Percentiles rank a stretch among this genome's conserved stretches.
phyloP scores from a whole-genome alignment of 2,329 filamentous ascomycete species.

The Alternaria novae-zelandiae region DNA sequence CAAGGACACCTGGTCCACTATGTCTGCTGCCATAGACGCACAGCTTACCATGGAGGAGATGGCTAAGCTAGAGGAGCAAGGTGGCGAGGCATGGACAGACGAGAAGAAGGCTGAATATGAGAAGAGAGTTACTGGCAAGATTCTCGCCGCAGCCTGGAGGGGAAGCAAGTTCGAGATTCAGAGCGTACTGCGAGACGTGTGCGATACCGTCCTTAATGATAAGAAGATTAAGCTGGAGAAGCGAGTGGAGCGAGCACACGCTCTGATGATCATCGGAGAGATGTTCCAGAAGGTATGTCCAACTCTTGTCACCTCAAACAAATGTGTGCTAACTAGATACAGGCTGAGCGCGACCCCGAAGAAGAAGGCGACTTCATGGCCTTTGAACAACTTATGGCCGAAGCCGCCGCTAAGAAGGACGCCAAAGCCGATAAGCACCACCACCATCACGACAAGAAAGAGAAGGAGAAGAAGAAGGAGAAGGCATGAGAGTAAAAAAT shows the following conservation, averaged over 20 bases:
- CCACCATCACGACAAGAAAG: constrained; percentile 52
- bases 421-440: constrained; percentile 78
- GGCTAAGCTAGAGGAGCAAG: constrained; percentile 92
- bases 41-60: constrained; percentile 99
- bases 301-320: not conserved
- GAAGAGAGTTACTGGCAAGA: constrained; percentile 95
- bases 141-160: constrained; percentile 93
- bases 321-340: not conserved
- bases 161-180: constrained; percentile 98
- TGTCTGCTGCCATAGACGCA: constrained; percentile 92
- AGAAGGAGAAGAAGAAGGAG: constrained; percentile 38
- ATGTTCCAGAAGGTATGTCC: constrained; percentile 80
- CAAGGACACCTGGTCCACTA: constrained; percentile 98
- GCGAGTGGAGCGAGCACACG: constrained; percentile 88
- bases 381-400: constrained; percentile 96
- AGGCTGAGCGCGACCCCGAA: constrained; percentile 89
- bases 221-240: constrained; percentile 82
- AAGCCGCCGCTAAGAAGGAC: constrained; percentile 94
- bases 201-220: constrained; percentile 82
- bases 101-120: constrained; percentile 97
- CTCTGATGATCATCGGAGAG: constrained; percentile 84
- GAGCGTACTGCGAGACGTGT: constrained; percentile 91
- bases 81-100: constrained; percentile 97
- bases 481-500: constrained; percentile 22
- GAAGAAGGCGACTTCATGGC: constrained; percentile 99